Conservation (phyloP, 768 basidiomycete genomes). For the Pulveroboletus sp. region DNA sequence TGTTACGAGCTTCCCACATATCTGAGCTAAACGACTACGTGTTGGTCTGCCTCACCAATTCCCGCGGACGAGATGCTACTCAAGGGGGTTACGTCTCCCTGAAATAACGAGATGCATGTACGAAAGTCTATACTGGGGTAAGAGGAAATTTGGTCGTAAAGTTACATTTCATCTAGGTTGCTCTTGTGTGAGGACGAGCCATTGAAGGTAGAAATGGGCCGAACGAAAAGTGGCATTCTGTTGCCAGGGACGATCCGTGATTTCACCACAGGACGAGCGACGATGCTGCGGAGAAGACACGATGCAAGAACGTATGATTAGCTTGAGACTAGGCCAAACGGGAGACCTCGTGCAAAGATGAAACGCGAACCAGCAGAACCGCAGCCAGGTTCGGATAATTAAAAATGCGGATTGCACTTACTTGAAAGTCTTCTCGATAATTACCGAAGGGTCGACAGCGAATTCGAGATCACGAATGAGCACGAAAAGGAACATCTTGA, state of each 20-base stretch:
- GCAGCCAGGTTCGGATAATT: slow-evolving; percentile 15
- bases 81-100: slow-evolving; percentile 12
- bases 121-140: slow-evolving; percentile 10
- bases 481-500: slow-evolving; percentile 59
- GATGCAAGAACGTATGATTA: slow-evolving; percentile 15
- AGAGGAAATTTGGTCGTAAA: slow-evolving; percentile 7
- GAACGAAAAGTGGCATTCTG: slow-evolving; percentile 57
- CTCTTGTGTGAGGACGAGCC: slow-evolving; percentile 7
- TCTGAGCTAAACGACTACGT: slow-evolving; percentile 23
- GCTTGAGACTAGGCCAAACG: slow-evolving; percentile 5
- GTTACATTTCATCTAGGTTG: slow-evolving; percentile 15
- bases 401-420: slow-evolving; percentile 33
- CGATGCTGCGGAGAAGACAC: slow-evolving; percentile 38
- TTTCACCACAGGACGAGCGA: slow-evolving; percentile 56
- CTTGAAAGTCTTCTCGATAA: slow-evolving; percentile 64
- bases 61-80: slow-evolving; percentile 20
- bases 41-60: slow-evolving; percentile 3
- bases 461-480: slow-evolving; percentile 56
- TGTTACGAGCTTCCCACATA: slow-evolving; percentile 19
- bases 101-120: slow-evolving; percentile 17
- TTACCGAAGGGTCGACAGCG: slow-evolving; percentile 45
- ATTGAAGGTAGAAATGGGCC: slow-evolving; percentile 23
- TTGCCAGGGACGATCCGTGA: slow-evolving; percentile 51
- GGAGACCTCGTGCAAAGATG: too few relatives aligned
- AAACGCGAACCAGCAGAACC: slow-evolving; percentile 18